These are phyloP conservation scores for Lenzites betulinus DNA, from an alignment of 768 basidiomycete genomes.

Conservation along the genomic window DNA sequence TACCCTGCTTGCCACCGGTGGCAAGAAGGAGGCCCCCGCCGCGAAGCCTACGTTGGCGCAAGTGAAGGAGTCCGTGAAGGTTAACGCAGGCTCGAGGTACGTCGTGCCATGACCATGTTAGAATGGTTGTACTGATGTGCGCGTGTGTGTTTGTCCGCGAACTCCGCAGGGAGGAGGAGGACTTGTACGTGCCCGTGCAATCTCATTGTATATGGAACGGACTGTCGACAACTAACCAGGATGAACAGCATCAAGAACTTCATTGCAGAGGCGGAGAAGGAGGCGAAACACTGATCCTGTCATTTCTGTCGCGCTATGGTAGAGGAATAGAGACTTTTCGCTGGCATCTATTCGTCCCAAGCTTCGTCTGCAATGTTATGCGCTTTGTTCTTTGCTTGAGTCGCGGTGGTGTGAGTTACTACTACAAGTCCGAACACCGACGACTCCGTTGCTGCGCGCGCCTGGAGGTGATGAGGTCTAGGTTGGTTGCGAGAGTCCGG, in stretches of 20 bases:
- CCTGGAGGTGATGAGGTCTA: slow-evolving; percentile 3
- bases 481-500: slow-evolving; percentile 16
- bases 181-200: slow-evolving; percentile 61
- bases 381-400: background rate
- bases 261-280: slow-evolving; percentile 83
- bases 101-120: slow-evolving; percentile 30
- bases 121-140: background rate
- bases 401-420: too few species aligned
- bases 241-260: slow-evolving; percentile 75
- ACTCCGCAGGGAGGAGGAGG: slow-evolving; percentile 70
- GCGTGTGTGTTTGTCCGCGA: slow-evolving; percentile 4
- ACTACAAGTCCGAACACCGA: background rate
- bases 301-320: slow-evolving; percentile 12
- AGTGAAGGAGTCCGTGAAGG: slow-evolving; percentile 61
- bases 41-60: slow-evolving; percentile 50
- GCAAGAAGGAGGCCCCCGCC: slow-evolving; percentile 48
- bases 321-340: slow-evolving; percentile 20
- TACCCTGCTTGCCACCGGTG: slow-evolving; percentile 55
- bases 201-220: slow-evolving; percentile 24
- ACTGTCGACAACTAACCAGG: slow-evolving; percentile 47
- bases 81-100: slow-evolving; percentile 70
- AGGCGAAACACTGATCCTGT: slow-evolving; percentile 49
- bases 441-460: slow-evolving; percentile 5
- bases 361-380: background rate
- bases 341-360: background rate